Evolutionary conservation across 352 stramenopile genomes (phyloP), one percentile per base, ranked within the genome.

Genomic region (Phytophthora pluvialis): DNA sequence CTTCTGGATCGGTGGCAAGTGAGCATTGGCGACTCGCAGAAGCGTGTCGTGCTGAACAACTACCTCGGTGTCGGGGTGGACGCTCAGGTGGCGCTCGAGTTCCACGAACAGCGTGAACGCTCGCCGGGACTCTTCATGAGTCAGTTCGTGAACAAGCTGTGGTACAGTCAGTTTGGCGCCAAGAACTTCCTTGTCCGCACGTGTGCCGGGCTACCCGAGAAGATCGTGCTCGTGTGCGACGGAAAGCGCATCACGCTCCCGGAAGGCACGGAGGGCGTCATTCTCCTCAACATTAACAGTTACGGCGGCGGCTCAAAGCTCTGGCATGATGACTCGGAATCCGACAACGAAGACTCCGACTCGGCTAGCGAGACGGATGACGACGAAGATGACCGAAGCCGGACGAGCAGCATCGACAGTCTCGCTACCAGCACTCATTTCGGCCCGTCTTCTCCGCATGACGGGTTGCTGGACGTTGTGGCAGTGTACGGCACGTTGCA

Each of bases 401-500:
- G 42, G 26, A 59, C 59, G 6, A 77, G 72, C 31, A 75, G 70
- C 10, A 55, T 69, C 39, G 70, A 58, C 11, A 75, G 65, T 28
- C 7, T 61, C 3, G 52, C 72, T 11, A 54, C 56, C 4, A 65
- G 26, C 16, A 60, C 35, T 32, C 65, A 70, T 45, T 74, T 91
- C 12, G 82, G 82, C 1, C 67, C 80, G 8, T 90, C 86, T 16
- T 94, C 83, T 18, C 80, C 80, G 1, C 90, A 98, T 65, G 95
- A 98, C 66, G 92, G 94, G 13, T 73, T 97, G 33, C 70, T 98
- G 48, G 95, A 98, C 53, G 88, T 98, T 16, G 93, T 98, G 7
- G 94, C 93, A 2, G 86, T 98, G 49, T 96, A 97, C 48, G 93
- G 94, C 49, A 94, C 89, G 4, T 86, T 98, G 36, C 93, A 98